Conservation (phyloP, 495 filamentous ascomycete genomes). For the Trichoderma reesei region DNA sequence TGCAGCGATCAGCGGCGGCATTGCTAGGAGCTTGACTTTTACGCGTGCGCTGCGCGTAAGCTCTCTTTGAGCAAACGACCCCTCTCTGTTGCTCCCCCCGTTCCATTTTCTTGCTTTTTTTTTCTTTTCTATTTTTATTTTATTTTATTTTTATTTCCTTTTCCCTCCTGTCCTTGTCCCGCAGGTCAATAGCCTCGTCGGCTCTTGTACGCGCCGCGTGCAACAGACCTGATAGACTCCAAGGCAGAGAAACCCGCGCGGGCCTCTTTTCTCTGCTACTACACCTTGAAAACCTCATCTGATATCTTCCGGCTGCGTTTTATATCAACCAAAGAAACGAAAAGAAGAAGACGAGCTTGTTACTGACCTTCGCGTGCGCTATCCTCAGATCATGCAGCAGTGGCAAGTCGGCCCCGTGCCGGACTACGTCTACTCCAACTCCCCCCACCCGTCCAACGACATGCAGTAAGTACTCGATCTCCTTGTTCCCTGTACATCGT, state of each 20-base stretch:
- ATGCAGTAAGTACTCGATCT: constrained; percentile 42
- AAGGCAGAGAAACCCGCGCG: background rate
- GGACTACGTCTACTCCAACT: constrained; percentile 39
- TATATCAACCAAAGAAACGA: too few relatives aligned
- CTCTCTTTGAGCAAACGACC: background rate
- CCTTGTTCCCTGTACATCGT: constrained; percentile 32
- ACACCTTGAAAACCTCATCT: background rate
- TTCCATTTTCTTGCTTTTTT: background rate
- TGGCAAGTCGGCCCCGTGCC: constrained; percentile 40
- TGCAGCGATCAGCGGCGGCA: background rate
- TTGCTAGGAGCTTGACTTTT: background rate
- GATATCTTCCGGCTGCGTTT: background rate
- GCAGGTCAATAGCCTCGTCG: background rate
- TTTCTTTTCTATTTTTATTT: too few relatives aligned
- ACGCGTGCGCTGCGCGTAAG: constrained; percentile 1
- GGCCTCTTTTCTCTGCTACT: background rate
- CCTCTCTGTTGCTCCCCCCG: background rate
- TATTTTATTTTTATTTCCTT: background rate
- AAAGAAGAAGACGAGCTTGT: constrained; percentile 1
- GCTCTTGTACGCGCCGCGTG: background rate
- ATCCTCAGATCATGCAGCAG: constrained; percentile 40
- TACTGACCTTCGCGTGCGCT: constrained; percentile 13
- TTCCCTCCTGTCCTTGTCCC: background rate
- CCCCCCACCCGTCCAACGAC: constrained; percentile 38
- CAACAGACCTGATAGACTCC: background rate